Evolutionary conservation across 2,329 filamentous ascomycete species (phyloP).

Genomic region (Neurospora crassa): DNA sequence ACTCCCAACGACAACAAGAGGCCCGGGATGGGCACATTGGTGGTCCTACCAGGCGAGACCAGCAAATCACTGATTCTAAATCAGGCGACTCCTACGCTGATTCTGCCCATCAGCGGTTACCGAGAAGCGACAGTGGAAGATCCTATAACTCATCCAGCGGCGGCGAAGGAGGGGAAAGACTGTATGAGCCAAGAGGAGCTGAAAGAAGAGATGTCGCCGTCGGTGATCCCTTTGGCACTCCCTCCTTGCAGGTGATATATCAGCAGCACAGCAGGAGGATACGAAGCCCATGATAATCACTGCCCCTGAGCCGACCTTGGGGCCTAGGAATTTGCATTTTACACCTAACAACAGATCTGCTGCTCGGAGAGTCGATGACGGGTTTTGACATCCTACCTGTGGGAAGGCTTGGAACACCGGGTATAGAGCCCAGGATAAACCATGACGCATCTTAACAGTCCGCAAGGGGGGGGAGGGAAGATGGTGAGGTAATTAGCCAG

Average conservation of each 20-base stretch:
- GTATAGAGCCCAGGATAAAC: background rate
- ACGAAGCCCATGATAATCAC: background rate
- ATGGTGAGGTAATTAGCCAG: background rate
- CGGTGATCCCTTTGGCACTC: constrained; percentile 8
- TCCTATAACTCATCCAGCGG: constrained; percentile 16
- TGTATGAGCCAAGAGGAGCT: constrained; percentile 2
- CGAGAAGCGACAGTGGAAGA: constrained; percentile 12
- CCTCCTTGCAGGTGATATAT: background rate
- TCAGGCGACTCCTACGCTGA: constrained; percentile 16
- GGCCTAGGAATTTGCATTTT: constrained; percentile 25
- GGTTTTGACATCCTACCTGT: constrained; percentile 31
- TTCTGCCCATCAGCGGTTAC: constrained; percentile 11
- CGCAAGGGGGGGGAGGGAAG: background rate
- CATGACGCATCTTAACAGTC: background rate
- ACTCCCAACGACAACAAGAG: constrained; percentile 4
- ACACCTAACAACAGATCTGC: constrained; percentile 20
- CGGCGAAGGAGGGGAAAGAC: background rate
- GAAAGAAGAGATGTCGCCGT: background rate
- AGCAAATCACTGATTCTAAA: constrained; percentile 16
- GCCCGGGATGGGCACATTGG: background rate
- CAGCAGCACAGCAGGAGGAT: background rate
- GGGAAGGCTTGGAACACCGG: constrained; percentile 24
- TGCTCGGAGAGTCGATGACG: constrained; percentile 27
- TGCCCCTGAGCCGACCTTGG: constrained; percentile 23
- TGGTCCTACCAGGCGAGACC: constrained; percentile 6